These are phyloP conservation scores for Protoeuglena noctilucae DNA, from an alignment of 139 green algal species.

Conservation along the genomic window DNA sequence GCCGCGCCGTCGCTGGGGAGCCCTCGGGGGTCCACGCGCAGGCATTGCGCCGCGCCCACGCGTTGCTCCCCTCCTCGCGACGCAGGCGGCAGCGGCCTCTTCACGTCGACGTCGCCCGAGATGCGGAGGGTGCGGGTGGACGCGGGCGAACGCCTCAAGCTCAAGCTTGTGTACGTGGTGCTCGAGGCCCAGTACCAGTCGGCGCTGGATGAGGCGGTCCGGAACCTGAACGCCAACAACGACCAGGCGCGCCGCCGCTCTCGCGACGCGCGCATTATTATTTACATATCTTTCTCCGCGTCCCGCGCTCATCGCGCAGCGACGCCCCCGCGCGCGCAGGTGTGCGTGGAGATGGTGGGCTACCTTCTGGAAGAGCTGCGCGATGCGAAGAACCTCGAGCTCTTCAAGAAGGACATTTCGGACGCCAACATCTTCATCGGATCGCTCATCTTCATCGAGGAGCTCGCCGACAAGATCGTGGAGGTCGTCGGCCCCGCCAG, in stretches of 20 bases:
- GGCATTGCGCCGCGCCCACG: not conserved
- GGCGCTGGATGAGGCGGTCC: constrained; percentile 58
- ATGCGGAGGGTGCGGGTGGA: constrained; percentile 54
- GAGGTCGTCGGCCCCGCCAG: constrained; percentile 57
- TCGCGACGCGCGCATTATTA: not conserved
- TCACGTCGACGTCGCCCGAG: constrained; percentile 84
- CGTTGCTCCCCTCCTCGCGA: not conserved
- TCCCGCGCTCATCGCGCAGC: no score
- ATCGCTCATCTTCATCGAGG: constrained; percentile 99
- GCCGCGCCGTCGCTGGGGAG: not conserved
- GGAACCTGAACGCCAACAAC: constrained; percentile 77
- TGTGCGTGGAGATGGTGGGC: constrained; percentile 90
- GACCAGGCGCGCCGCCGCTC: constrained; percentile 6
- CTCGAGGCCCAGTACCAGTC: constrained; percentile 98
- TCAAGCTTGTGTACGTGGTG: constrained; percentile 95
- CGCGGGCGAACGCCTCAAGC: constrained; percentile 32
- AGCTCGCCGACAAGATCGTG: constrained; percentile 72
- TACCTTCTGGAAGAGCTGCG: constrained; percentile 98
- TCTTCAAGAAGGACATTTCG: constrained; percentile 77
- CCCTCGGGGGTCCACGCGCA: not conserved
- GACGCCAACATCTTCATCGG: constrained; percentile 96
- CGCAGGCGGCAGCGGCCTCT: constrained; percentile 38
- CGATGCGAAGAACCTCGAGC: constrained; percentile 66
- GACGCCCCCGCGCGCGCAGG: not conserved
- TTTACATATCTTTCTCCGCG: no score